phyloP scores from a whole-genome alignment of 2,329 filamentous ascomycete species.

The Escovopsis sp. region DNA sequence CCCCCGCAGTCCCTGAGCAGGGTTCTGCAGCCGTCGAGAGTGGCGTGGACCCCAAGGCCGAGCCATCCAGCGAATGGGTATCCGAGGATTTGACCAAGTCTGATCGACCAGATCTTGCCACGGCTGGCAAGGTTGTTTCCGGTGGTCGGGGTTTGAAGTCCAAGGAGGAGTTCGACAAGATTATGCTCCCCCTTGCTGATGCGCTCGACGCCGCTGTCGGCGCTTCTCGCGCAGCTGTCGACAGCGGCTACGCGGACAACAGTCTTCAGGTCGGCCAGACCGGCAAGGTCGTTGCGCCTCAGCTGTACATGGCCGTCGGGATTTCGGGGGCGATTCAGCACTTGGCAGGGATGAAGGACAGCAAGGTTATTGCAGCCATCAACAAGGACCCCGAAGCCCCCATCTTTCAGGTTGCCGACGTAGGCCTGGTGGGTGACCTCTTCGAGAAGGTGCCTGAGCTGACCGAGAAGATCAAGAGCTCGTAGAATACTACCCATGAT shows the following conservation, averaged over 20 bases:
- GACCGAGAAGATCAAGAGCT: constrained; percentile 78
- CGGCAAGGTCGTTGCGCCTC: constrained; percentile 93
- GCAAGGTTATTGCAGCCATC: constrained; percentile 96
- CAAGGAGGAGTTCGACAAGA: constrained; percentile 87
- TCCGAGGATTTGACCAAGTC: constrained; percentile 88
- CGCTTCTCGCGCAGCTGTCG: constrained; percentile 85
- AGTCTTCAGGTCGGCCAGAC: constrained; percentile 96
- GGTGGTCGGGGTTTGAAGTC: constrained; percentile 92
- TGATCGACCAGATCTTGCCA: constrained; percentile 83
- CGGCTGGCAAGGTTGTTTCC: constrained; percentile 80
- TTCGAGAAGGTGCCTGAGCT: constrained; percentile 94
- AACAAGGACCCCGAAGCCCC: constrained; percentile 97
- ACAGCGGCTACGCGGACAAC: constrained; percentile 96
- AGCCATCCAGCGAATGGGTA: constrained; percentile 69
- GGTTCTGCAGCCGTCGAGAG: constrained; percentile 67
- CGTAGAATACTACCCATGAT: constrained; percentile 15
- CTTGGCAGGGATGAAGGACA: constrained; percentile 98
- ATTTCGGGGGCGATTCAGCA: constrained; percentile 98
- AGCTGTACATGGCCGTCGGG: constrained; percentile 88
- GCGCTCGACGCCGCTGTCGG: constrained; percentile 89
- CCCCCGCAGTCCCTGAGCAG: constrained; percentile 54
- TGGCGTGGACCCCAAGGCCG: constrained; percentile 68
- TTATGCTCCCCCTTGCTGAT: constrained; percentile 88
- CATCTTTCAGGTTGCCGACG: constrained; percentile 96
- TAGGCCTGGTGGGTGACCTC: constrained; percentile 86